Conservation (phyloP, 768 basidiomycete genomes). For the Lactarius hengduanensis region DNA sequence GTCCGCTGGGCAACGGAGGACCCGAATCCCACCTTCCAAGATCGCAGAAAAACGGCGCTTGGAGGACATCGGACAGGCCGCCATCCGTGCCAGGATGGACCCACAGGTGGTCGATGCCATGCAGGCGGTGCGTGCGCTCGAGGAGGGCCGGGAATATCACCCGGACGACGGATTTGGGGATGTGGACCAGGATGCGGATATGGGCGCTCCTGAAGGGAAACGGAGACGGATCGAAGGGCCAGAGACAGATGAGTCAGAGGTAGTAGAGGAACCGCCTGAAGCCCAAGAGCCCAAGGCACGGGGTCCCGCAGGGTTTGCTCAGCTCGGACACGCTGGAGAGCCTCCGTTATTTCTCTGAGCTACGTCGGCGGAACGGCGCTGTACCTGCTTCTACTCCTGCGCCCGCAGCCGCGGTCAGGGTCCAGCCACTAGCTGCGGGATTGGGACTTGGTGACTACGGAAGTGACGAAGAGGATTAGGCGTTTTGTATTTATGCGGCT, state of each 20-base stretch:
- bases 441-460: slow-evolving; percentile 75
- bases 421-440: slow-evolving; percentile 42
- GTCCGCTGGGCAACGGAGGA: slow-evolving; percentile 99
- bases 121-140: slow-evolving; percentile 79
- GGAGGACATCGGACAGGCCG: slow-evolving; percentile 82
- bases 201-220: slow-evolving; percentile 38
- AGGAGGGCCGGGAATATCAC: slow-evolving; percentile 59
- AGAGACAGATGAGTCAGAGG: slow-evolving; percentile 24
- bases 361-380: slow-evolving; percentile 64
- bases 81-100: slow-evolving; percentile 82
- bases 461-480: slow-evolving; percentile 60
- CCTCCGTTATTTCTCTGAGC: slow-evolving; percentile 86
- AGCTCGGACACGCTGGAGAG: slow-evolving; percentile 86
- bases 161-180: slow-evolving; percentile 27
- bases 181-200: slow-evolving; percentile 40
- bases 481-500: neutral
- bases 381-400: slow-evolving; percentile 30
- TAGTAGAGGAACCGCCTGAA: slow-evolving; percentile 10
- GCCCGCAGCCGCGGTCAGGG: slow-evolving; percentile 32
- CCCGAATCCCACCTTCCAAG: slow-evolving; percentile 90
- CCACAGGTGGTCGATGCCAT: slow-evolving; percentile 88
- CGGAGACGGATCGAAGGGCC: slow-evolving; percentile 38
- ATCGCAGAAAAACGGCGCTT: slow-evolving; percentile 80
- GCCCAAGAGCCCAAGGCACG: slow-evolving; percentile 15
- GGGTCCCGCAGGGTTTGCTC: slow-evolving; percentile 58